A percentile compares a stretch with the other conserved stretches of the same genome.
These are phyloP conservation scores for Sphaerulina vaccinii DNA, from an alignment of 2,329 filamentous ascomycete species.

Conservation along the genomic window DNA sequence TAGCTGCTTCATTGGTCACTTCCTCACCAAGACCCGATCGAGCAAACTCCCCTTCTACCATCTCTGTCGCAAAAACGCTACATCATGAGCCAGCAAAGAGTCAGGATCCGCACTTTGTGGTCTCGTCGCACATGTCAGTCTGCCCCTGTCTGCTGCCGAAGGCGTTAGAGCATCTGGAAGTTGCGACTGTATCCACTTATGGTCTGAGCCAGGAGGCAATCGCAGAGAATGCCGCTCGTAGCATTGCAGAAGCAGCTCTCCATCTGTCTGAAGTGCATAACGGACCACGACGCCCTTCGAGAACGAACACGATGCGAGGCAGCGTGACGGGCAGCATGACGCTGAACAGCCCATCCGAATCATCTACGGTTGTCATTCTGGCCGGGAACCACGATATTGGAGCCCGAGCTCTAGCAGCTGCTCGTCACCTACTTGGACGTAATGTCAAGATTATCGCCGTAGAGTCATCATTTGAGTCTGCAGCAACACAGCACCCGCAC, in stretches of 20 bases:
- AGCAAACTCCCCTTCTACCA: slow-evolving; percentile 33
- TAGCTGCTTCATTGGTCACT: slow-evolving; percentile 25
- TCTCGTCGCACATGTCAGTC: slow-evolving; percentile 54
- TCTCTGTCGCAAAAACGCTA: slow-evolving; percentile 25
- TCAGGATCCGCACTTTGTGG: slow-evolving; percentile 46
- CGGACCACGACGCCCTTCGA: slow-evolving; percentile 29
- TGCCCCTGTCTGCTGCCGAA: slow-evolving; percentile 65
- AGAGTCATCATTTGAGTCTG: slow-evolving; percentile 79
- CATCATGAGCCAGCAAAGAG: slow-evolving; percentile 21
- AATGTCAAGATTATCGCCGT: slow-evolving; percentile 78
- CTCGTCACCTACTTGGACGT: slow-evolving; percentile 81
- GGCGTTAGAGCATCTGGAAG: slow-evolving; percentile 90
- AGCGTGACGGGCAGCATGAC: slow-evolving; percentile 58
- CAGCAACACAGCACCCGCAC: slow-evolving; percentile 75
- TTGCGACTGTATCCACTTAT: slow-evolving; percentile 82
- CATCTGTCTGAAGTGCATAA: slow-evolving; percentile 28
- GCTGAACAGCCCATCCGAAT: slow-evolving; percentile 44
- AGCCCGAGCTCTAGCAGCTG: slow-evolving; percentile 78
- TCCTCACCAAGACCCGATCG: slow-evolving; percentile 33
- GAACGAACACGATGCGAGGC: slow-evolving; percentile 54
- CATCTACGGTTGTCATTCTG: slow-evolving; percentile 68
- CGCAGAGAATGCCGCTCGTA: slow-evolving; percentile 84
- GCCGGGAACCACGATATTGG: slow-evolving; percentile 94
- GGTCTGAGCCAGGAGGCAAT: slow-evolving; percentile 87
- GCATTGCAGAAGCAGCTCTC: slow-evolving; percentile 81